These are phyloP conservation scores for Leptographium flavum DNA, from an alignment of 2,329 filamentous ascomycete genomes.

Conservation along the genomic window DNA sequence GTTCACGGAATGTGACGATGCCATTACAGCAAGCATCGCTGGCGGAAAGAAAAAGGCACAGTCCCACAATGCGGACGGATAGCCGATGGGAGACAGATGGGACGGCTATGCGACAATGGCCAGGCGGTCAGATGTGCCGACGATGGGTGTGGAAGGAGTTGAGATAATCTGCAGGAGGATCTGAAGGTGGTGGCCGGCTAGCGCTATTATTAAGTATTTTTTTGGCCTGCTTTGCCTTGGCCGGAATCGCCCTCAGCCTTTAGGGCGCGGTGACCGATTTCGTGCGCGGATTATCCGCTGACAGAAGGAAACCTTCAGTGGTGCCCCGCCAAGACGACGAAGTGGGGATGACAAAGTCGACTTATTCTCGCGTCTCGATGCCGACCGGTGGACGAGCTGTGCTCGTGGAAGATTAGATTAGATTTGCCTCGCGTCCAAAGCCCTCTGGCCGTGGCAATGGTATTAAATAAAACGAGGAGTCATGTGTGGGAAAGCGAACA, in stretches of 20 bases:
- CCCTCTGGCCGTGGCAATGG: background rate
- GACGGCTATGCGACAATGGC: background rate
- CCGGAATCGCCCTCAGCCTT: constrained; percentile 9
- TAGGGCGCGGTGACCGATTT: constrained; percentile 8
- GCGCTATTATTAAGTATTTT: constrained; percentile 10
- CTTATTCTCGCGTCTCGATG: background rate
- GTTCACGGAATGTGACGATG: constrained; percentile 4
- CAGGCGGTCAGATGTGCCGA: background rate
- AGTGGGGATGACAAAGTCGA: background rate
- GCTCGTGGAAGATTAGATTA: background rate
- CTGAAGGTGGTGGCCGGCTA: constrained; percentile 8
- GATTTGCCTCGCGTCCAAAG: background rate
- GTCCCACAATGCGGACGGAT: background rate
- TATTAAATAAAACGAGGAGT: background rate
- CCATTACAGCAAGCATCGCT: constrained; percentile 10
- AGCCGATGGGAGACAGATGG: background rate
- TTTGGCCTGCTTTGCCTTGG: constrained; percentile 6
- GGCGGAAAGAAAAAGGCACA: background rate
- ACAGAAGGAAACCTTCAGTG: constrained; percentile 2
- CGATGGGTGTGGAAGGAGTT: background rate
- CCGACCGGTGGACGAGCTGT: background rate
- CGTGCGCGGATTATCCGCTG: constrained; percentile 9
- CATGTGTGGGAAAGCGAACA: background rate
- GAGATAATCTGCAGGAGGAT: constrained; percentile 6
- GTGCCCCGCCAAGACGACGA: constrained; percentile 8